These are phyloP conservation scores for Castanea mollissima DNA, from an alignment of 306 rosid species.

Conservation along the genomic window DNA sequence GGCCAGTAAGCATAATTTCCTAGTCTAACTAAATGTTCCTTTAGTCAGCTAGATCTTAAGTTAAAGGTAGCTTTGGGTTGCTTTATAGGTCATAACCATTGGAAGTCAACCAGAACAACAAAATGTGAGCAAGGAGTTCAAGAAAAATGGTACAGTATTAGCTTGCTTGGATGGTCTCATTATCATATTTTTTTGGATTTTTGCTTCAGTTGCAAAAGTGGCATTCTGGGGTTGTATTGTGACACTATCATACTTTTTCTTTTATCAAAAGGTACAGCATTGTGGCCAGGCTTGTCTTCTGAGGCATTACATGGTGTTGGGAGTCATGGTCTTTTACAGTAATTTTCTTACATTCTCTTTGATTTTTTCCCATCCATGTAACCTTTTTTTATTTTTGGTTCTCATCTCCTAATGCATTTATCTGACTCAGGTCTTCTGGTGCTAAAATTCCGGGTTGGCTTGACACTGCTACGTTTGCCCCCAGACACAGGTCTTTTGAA, in stretches of 20 bases:
- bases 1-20: constrained; percentile 34
- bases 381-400: background rate
- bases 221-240: background rate
- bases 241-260: background rate
- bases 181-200: background rate
- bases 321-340: constrained; percentile 15
- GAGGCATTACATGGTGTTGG: constrained; percentile 7
- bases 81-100: constrained; percentile 32
- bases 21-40: background rate
- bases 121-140: constrained; percentile 26
- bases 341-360: constrained; percentile 12
- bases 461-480: constrained; percentile 14
- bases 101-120: constrained; percentile 31
- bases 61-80: constrained; percentile 6
- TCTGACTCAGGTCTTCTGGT: constrained; percentile 28
- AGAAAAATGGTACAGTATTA: constrained; percentile 41
- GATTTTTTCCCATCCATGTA: background rate
- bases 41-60: constrained; percentile 7
- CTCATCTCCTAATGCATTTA: background rate
- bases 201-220: background rate
- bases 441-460: constrained; percentile 31
- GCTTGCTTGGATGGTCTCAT: background rate
- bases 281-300: constrained; percentile 47
- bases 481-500: constrained; percentile 14
- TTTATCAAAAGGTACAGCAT: constrained; percentile 25